Percentiles rank a stretch among this genome's conserved stretches.
Evolutionary conservation across 2,329 filamentous ascomycete species (phyloP).

Genomic region (Aaosphaeria pasadenensis): DNA sequence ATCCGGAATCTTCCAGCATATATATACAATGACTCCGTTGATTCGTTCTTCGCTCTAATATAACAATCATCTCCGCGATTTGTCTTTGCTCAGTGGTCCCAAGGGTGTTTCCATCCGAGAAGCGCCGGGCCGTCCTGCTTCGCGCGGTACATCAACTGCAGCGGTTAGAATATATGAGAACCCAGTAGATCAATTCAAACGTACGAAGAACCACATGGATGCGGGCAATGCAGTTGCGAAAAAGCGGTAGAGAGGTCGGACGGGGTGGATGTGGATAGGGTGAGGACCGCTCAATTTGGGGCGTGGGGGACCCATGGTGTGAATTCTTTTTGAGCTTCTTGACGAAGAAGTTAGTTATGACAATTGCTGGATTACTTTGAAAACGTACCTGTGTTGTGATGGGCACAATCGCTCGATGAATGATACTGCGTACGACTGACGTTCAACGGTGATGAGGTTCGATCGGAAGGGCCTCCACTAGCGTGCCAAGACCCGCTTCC

Average conservation of each 20-base stretch:
- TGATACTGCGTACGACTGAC: background rate
- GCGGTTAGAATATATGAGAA: no score
- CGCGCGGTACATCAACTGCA: slow-evolving; percentile 87
- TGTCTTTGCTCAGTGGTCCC: slow-evolving; percentile 29
- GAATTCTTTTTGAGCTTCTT: slow-evolving; percentile 13
- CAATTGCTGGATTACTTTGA: background rate
- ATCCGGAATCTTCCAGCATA: no score
- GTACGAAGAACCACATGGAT: slow-evolving; percentile 99
- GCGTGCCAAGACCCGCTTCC: no score
- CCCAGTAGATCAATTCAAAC: slow-evolving; percentile 30
- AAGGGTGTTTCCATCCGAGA: slow-evolving; percentile 84
- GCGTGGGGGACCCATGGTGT: slow-evolving; percentile 37
- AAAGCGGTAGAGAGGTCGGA: slow-evolving; percentile 74
- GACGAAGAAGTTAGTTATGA: no score
- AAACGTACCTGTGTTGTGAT: slow-evolving; percentile 20
- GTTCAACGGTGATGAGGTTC: background rate
- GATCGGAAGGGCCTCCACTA: no score
- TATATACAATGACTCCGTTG: no score
- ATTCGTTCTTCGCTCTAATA: no score
- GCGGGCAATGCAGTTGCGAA: slow-evolving; percentile 84
- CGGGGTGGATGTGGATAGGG: slow-evolving; percentile 58
- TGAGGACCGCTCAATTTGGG: slow-evolving; percentile 40
- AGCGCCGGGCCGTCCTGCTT: slow-evolving; percentile 93
- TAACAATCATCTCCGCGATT: no score
- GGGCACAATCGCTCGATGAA: slow-evolving; percentile 28